Evolutionary conservation across 2,329 filamentous ascomycete species (phyloP).

Genomic region (Trichoderma hamatum): DNA sequence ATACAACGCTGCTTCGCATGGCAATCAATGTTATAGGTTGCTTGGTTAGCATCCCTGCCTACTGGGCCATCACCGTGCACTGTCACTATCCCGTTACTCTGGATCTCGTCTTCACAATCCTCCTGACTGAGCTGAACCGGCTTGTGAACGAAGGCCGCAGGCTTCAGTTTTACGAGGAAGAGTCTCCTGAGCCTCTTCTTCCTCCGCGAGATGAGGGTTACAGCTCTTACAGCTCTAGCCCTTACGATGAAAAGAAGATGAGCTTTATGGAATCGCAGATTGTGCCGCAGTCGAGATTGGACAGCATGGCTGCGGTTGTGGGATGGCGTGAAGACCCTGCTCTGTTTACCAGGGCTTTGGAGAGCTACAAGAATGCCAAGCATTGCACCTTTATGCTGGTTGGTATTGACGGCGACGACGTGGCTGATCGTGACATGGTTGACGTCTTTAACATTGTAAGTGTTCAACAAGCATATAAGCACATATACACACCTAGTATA

Average conservation of each 20-base stretch:
- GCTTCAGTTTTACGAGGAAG: conserved; percentile 28
- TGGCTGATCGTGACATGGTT: conserved; percentile 33
- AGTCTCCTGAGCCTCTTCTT: conserved; percentile 7
- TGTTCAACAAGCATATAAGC: not conserved
- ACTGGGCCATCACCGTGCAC: conserved; percentile 30
- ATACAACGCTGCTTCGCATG: conserved; percentile 29
- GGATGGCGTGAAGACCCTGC: conserved; percentile 34
- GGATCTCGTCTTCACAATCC: conserved; percentile 32
- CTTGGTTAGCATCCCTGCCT: conserved; percentile 29
- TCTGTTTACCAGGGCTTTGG: conserved; percentile 32
- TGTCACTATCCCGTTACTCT: conserved; percentile 33
- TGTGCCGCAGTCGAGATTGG: conserved; percentile 26
- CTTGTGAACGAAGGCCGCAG: conserved; percentile 32
- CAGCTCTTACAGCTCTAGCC: conserved; percentile 3
- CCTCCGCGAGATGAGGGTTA: conserved; percentile 16
- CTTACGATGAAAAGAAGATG: conserved; percentile 27
- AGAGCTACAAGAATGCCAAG: conserved; percentile 32
- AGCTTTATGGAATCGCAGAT: conserved; percentile 25
- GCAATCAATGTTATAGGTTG: conserved; percentile 31
- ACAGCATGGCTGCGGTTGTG: conserved; percentile 34
- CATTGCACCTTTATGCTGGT: conserved; percentile 32
- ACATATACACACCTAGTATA: no score
- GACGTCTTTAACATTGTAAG: conserved; percentile 33
- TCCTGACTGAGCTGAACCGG: conserved; percentile 32
- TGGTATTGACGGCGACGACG: conserved; percentile 34